Evolutionary conservation across 192 early-diverging fungal genomes (phyloP).

Genomic region (Neocallimastix lanati): DNA sequence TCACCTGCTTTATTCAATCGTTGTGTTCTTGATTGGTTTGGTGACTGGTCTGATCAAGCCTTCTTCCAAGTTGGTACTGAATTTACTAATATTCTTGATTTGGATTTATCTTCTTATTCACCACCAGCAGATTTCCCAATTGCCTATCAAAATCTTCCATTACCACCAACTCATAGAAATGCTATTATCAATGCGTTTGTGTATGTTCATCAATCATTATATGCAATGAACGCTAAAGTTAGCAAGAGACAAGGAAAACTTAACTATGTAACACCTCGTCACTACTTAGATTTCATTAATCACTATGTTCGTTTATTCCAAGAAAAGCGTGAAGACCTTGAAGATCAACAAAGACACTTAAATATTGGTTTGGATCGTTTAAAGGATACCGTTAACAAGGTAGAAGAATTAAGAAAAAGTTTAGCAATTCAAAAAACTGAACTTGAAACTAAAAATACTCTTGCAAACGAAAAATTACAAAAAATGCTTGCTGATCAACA

Average conservation of each 20-base stretch:
- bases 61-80: constrained; percentile 97
- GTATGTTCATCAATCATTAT: constrained; percentile 76
- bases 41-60: constrained; percentile 95
- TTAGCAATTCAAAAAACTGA: constrained; percentile 71
- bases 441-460: constrained; percentile 65
- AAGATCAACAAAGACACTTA: constrained; percentile 96
- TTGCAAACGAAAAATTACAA: constrained; percentile 89
- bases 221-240: constrained; percentile 67
- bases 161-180: constrained; percentile 60
- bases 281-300: constrained; percentile 93
- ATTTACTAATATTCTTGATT: constrained; percentile 76
- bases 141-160: constrained; percentile 46
- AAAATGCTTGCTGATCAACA: constrained; percentile 90
- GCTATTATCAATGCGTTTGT: constrained; percentile 83
- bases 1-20: constrained; percentile 99
- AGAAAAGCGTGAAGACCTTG: constrained; percentile 83
- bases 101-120: constrained; percentile 50
- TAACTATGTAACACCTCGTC: constrained; percentile 87
- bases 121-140: constrained; percentile 58
- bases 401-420: constrained; percentile 75
- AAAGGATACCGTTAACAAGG: constrained; percentile 81
- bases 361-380: constrained; percentile 94
- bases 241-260: constrained; percentile 58
- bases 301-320: constrained; percentile 78
- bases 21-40: constrained; percentile 99